These are phyloP conservation scores for Edhazardia aedis DNA, from an alignment of 371 early-diverging fungal genomes.

Conservation along the genomic window DNA sequence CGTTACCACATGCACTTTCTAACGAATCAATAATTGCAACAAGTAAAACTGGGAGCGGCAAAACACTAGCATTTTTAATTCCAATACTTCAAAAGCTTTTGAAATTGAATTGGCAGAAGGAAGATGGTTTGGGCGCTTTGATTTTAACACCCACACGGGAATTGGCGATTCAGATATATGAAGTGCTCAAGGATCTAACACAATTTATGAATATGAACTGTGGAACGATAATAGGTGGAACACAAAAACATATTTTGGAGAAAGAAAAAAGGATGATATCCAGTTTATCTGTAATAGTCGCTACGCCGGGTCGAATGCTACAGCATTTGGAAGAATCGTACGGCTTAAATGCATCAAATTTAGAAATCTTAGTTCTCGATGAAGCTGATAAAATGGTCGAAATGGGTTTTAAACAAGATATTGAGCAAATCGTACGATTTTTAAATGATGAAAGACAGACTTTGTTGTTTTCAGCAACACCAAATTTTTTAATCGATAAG, in stretches of 20 bases:
- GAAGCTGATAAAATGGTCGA: slow-evolving; percentile 44
- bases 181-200: slow-evolving; percentile 20
- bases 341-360: slow-evolving; percentile 6
- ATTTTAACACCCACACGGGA: slow-evolving; percentile 45
- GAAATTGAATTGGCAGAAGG: slow-evolving; percentile 62
- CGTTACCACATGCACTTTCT: slow-evolving; percentile 91
- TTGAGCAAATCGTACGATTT: no score
- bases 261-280: no score
- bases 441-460: neutral
- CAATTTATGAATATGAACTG: slow-evolving; percentile 1
- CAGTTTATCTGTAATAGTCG: no score
- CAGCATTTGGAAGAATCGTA: slow-evolving; percentile 13
- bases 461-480: neutral
- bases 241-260: neutral
- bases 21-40: slow-evolving; percentile 91
- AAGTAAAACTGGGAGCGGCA: slow-evolving; percentile 91
- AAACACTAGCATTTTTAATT: slow-evolving; percentile 78
- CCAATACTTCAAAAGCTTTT: slow-evolving; percentile 85
- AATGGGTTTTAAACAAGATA: slow-evolving; percentile 39
- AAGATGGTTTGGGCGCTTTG: slow-evolving; percentile 84
- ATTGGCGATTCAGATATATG: slow-evolving; percentile 34
- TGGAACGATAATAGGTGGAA: neutral
- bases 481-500: neutral
- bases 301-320: slow-evolving; percentile 30
- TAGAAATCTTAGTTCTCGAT: slow-evolving; percentile 35